Base-by-base conservation (phyloP, 2,329 filamentous ascomycete species). In the Scleromitrula shiraiana region DNA sequence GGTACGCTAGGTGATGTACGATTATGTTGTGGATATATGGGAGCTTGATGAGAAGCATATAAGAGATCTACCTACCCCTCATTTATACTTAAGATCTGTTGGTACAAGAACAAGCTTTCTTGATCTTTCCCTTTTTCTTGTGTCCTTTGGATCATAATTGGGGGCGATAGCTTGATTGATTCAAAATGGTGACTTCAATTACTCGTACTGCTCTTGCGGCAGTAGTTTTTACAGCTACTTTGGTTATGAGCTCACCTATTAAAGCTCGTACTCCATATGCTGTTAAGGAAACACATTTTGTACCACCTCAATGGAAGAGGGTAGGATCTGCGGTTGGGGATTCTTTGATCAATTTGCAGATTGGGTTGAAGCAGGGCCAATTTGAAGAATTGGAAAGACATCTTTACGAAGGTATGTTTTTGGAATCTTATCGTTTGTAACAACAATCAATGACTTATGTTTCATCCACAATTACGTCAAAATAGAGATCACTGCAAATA, bases 211-310 rank as follows among this genome's bases (percentile, higher is more conserved):
- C 29, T 39, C 8, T 44, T 23, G 14, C 23, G 17, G 40, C 35
- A 20, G 26, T 32, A 9, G n/a, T n/a, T n/a, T 41, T 27, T 4
- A 30, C 38, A 7, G 45, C 26, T 10, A 32, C 38, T 8, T 30
- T 48, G 23, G 45, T 48, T 3, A 46, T 42, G 10, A 30, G 23
- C 41, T 43, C 46, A 15, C 46, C 46, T 8, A 50, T 46, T 19
- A 48, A 48, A 42, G 45, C 45, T 29, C 45, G 45, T 24, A 48
- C 47, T 4, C 42, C 47, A 14, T 50, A 50, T 37, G 47, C 47
- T 10, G 47, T 50, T 27, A 50, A 50, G 27, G 47, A 50, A 17
- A 46, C 47, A 17, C 47, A 50, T 15, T 19, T 40, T 33, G 35
- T 45, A 9, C 47, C 47, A n/a, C 5, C 41, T 20, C 36, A 46